These are phyloP conservation scores for Bipolaris zeicola DNA, from an alignment of 2,329 filamentous ascomycete species.

Conservation along the genomic window DNA sequence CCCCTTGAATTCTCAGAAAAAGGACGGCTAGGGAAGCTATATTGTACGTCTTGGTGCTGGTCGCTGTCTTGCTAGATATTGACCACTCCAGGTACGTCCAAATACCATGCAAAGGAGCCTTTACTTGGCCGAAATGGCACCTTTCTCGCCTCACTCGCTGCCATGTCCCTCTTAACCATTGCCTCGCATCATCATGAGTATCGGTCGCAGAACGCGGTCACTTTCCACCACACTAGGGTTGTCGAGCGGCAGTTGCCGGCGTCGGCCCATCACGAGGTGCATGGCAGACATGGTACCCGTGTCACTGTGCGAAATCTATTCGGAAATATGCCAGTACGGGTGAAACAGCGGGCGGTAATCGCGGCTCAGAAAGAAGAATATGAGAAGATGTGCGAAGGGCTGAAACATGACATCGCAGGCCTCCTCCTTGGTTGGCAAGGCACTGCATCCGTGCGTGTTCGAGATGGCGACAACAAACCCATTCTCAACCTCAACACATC, in stretches of 20 bases:
- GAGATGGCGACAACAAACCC: slow-evolving; percentile 55
- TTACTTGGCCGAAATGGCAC: slow-evolving; percentile 71
- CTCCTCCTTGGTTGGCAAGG: slow-evolving; percentile 73
- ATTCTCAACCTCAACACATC: slow-evolving; percentile 41
- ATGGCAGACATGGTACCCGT: slow-evolving; percentile 71
- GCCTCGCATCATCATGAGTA: slow-evolving; percentile 70
- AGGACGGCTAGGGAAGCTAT: slow-evolving; percentile 73
- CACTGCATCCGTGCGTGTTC: slow-evolving; percentile 63
- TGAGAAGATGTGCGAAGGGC: slow-evolving; percentile 67
- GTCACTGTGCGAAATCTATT: slow-evolving; percentile 81
- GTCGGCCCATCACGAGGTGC: slow-evolving; percentile 60
- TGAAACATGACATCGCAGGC: slow-evolving; percentile 65
- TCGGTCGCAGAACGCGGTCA: slow-evolving; percentile 67
- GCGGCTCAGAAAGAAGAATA: slow-evolving; percentile 58
- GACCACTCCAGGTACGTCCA: slow-evolving; percentile 73
- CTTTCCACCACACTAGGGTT: slow-evolving; percentile 71
- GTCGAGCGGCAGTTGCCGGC: slow-evolving; percentile 69
- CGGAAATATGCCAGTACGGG: slow-evolving; percentile 86
- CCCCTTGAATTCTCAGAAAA: slow-evolving; percentile 71
- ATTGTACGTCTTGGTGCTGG: slow-evolving; percentile 60
- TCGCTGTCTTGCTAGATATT: slow-evolving; percentile 1
- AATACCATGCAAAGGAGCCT: slow-evolving; percentile 53
- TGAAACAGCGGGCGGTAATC: slow-evolving; percentile 73
- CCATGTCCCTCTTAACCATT: slow-evolving; percentile 76
- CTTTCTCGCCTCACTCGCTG: slow-evolving; percentile 78